Evolutionary conservation across 2,329 filamentous ascomycete species (phyloP).

Genomic region (Fusarium sp.): DNA sequence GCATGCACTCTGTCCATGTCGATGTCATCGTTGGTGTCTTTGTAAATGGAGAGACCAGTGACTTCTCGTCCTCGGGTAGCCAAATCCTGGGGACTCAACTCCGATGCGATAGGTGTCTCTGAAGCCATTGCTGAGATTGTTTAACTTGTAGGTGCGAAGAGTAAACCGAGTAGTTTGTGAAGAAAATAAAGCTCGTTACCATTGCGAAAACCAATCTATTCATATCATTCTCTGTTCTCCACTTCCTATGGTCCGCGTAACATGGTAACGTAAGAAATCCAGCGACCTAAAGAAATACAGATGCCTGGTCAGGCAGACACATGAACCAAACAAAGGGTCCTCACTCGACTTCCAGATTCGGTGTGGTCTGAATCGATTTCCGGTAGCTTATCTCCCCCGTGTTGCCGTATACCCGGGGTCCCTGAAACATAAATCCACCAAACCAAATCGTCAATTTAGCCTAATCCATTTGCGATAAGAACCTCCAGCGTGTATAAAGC

Average conservation of each 20-base stretch:
- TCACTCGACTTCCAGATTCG: not conserved
- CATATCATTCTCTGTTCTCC: not conserved
- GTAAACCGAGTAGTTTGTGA: fast-evolving
- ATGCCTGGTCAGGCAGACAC: not conserved
- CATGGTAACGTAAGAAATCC: not conserved
- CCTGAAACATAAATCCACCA: not conserved
- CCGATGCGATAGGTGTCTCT: fast-evolving
- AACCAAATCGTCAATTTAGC: not conserved
- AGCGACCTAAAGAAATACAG: not conserved
- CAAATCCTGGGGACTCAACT: not conserved
- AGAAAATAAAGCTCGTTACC: fast-evolving
- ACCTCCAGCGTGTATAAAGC: too few species aligned
- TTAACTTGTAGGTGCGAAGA: not conserved
- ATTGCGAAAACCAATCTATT: not conserved
- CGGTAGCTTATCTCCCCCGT: not conserved
- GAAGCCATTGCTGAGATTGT: not conserved
- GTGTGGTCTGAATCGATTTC: not conserved
- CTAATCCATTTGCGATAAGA: not conserved
- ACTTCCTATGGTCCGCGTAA: not conserved
- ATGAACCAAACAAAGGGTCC: not conserved
- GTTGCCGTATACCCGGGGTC: not conserved
- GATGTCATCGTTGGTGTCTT: not conserved
- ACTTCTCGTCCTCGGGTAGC: not conserved
- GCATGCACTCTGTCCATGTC: not conserved
- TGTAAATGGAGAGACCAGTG: not conserved